Conservation (phyloP, 192 early-diverging fungal genomes). For the Gaertneriomyces sp. region DNA sequence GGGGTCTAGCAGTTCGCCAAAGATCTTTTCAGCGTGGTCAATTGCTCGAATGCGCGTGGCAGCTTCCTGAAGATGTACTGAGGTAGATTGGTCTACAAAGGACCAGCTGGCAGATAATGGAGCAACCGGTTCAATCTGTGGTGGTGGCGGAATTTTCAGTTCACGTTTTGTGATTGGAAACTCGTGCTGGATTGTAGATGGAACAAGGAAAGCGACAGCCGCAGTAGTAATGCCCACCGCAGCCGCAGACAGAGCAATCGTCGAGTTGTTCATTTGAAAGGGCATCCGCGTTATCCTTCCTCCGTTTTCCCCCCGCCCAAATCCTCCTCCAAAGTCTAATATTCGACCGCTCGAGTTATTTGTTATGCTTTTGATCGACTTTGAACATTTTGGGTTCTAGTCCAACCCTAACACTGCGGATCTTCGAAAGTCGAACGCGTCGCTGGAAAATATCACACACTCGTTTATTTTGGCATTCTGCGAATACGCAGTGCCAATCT, state of each 20-base stretch:
- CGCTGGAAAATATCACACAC: too few species aligned
- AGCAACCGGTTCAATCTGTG: background rate
- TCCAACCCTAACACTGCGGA: too few species aligned
- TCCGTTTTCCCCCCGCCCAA: too few species aligned
- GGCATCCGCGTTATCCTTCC: too few species aligned
- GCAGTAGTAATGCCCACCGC: slow-evolving; percentile 2
- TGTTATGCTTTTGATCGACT: too few species aligned
- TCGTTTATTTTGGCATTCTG: too few species aligned
- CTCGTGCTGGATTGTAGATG: background rate
- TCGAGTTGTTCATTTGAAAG: too few species aligned
- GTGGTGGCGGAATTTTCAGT: slow-evolving; percentile 5
- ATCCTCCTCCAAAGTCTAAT: too few species aligned
- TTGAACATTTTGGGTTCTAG: too few species aligned
- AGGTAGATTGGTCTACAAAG: slow-evolving; percentile 29
- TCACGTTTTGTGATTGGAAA: background rate
- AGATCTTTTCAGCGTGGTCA: slow-evolving; percentile 22
- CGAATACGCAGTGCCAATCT: too few species aligned
- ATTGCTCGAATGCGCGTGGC: slow-evolving; percentile 12
- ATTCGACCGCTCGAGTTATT: too few species aligned
- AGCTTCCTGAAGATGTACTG: background rate
- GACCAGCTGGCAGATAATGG: slow-evolving; percentile 17
- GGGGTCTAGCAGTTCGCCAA: slow-evolving; percentile 17
- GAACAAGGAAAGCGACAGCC: background rate
- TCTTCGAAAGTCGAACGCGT: too few species aligned
- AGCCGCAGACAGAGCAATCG: slow-evolving; percentile 5